Conservation (phyloP, 306 rosid genomes). For the Rosa persica region DNA sequence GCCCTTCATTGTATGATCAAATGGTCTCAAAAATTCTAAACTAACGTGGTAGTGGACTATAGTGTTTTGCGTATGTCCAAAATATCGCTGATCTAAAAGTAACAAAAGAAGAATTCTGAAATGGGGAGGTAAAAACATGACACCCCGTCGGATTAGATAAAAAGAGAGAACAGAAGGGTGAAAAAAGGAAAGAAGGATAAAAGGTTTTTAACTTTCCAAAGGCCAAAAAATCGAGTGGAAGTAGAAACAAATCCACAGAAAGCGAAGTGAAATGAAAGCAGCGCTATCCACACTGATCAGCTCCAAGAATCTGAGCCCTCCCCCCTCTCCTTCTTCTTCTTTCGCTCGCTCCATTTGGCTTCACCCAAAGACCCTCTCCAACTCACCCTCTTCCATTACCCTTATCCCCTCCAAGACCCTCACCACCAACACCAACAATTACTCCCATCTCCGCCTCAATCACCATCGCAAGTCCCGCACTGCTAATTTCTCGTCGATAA, state of each 20-base stretch:
- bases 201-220: not conserved
- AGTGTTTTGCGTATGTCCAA: too few relatives aligned
- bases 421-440: constrained; percentile 1
- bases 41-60: too few relatives aligned
- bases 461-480: constrained; percentile 22
- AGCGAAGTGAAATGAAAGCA: constrained; percentile 52
- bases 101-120: too few relatives aligned
- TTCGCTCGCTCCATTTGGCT: constrained; percentile 33
- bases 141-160: too few relatives aligned
- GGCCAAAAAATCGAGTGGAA: not conserved
- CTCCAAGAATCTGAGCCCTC: constrained; percentile 43
- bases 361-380: constrained; percentile 18
- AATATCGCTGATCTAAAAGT: too few relatives aligned
- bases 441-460: constrained; percentile 12
- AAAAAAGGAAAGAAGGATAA: not conserved
- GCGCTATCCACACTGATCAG: constrained; percentile 39
- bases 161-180: too few relatives aligned
- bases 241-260: not conserved
- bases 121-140: too few relatives aligned
- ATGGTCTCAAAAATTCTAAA: too few relatives aligned
- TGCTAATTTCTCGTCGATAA: constrained; percentile 36
- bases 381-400: not conserved
- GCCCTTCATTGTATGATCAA: too few relatives aligned
- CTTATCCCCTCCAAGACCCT: constrained; percentile 11
- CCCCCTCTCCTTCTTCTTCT: constrained; percentile 3